Evolutionary conservation across 176 grass and related monocot genomes (phyloP), one percentile per base, ranked within the genome.

Genomic region (Phragmites australis): DNA sequence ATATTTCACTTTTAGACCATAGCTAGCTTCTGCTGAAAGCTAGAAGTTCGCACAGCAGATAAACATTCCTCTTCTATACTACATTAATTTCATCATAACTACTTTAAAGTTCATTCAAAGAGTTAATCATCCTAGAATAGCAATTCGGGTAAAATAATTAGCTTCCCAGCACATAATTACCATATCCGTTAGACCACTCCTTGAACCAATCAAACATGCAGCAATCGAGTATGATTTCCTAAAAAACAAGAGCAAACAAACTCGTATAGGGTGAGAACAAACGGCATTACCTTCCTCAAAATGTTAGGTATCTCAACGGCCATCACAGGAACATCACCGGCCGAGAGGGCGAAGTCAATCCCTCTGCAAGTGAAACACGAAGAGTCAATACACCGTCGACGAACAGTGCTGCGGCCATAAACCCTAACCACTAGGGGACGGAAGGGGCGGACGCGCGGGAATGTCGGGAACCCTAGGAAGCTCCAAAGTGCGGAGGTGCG

Each of bases 331-430:
- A 95, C 60, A 78, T 95, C 86, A 11, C 80, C 88, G 63, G 70
- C 80, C 43, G 92, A 93, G 64, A 99, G 90, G 37, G 92, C 86
- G 68, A 86, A 99, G 63, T 99, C 96, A 51, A 99, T 95, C 40
- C 92, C 90, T 78, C 96, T 99, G 90, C 72, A 78, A 74, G 43
- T 42, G 81, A 70, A 68, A 74, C 23, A 15, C 69, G 44, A 65
- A 80, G 14, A 48, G 58, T 72, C 44, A 27, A 43, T 75, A 30
- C 26, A 15, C 22, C 19, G n/a, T 34, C 8, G 27, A 40, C n/a
- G 50, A 81, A 49, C 48, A n/a, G 1, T 22, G 41, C 8, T 6
- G 79, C 15, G 13, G 15, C 30, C 13, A 79, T 61, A 54, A 89
- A 81, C 81, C 87, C 82, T 89, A 89, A 61, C 43, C 13, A 34